Evolutionary conservation across 2,329 filamentous ascomycete genomes (phyloP).

Genomic region (Grosmannia serpens): DNA sequence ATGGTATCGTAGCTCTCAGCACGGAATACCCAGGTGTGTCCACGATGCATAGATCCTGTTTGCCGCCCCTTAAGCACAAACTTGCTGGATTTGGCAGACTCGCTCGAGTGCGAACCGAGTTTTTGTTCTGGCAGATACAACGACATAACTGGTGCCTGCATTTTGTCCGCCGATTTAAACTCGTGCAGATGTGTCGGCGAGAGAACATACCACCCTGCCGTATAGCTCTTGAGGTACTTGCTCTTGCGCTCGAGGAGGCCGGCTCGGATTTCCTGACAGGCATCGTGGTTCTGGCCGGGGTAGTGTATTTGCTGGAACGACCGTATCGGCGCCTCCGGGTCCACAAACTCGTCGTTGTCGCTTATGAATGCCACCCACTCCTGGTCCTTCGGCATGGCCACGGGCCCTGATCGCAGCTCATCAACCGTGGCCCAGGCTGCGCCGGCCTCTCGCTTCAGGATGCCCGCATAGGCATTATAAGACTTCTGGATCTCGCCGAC

Average conservation of each 20-base stretch:
- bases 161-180: slow-evolving; percentile 96
- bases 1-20: slow-evolving; percentile 78
- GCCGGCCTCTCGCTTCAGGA: slow-evolving; percentile 83
- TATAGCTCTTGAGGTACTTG: slow-evolving; percentile 97
- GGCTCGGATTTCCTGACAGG: slow-evolving; percentile 72
- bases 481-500: slow-evolving; percentile 97
- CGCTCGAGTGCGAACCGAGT: slow-evolving; percentile 78
- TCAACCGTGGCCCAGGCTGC: slow-evolving; percentile 68
- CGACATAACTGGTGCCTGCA: slow-evolving; percentile 88
- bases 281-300: slow-evolving; percentile 76
- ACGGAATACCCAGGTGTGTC: slow-evolving; percentile 61
- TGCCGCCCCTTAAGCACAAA: slow-evolving; percentile 96
- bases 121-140: slow-evolving; percentile 92
- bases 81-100: slow-evolving; percentile 81
- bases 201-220: slow-evolving; percentile 90
- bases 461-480: slow-evolving; percentile 85
- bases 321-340: slow-evolving; percentile 69
- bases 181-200: slow-evolving; percentile 96
- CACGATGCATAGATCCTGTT: slow-evolving; percentile 82
- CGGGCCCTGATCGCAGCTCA: slow-evolving; percentile 69
- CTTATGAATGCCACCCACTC: slow-evolving; percentile 83
- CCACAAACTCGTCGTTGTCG: slow-evolving; percentile 73
- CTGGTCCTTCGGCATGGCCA: slow-evolving; percentile 86
- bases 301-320: slow-evolving; percentile 77
- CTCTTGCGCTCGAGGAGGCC: slow-evolving; percentile 94